Evolutionary conservation across 306 rosid genomes (phyloP), one percentile per base, ranked within the genome.

Genomic region (Ziziphus jujuba): DNA sequence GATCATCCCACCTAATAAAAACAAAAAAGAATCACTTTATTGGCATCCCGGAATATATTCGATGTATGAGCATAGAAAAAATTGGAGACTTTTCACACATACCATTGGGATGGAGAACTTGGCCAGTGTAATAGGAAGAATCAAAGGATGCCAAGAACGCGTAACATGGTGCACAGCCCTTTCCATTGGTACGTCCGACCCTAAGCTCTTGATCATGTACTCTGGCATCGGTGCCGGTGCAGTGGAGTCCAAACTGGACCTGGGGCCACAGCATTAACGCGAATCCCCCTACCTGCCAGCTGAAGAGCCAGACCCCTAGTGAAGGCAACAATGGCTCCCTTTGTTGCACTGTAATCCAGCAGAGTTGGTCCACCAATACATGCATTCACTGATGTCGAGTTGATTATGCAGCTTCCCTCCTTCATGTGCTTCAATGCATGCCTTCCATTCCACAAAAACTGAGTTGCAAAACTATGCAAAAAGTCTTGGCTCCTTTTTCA

Each of bases 191-290:
- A 74, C 80, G 11, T 67, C 79, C 0, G 75, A 76, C 0, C 91
- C 91, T 28, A 86, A 64, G 11, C 21, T 65, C 57, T 77, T 44
- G 0, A 81, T 67, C 77, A 50, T 64, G 67, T 86, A 86, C 38
- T 49, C 56, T 1, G 82, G 77, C 72, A 65, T 75, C 0, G 81
- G 52, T 2, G 83, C 84, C 0, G 88, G 88, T 82, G 87, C 63
- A 73, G 2, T 2, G 86, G 91, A 5, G 88, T 86, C 91, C 88
- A 86, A 10, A 83, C 83, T 0, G 88, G 86, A 1, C 91, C 86
- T 0, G 91, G 89, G 6, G 89, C 91, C 73, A 86, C 91, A 1
- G 71, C 89, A 28, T 86, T 86, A 9, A 86, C 91, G 22, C 91
- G 72, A 34, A 86, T 86, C 23, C 89, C 89, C 65, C 22, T 86